These are phyloP conservation scores for Saksenaea vasiformis DNA, from an alignment of 371 early-diverging fungal genomes.

Conservation along the genomic window DNA sequence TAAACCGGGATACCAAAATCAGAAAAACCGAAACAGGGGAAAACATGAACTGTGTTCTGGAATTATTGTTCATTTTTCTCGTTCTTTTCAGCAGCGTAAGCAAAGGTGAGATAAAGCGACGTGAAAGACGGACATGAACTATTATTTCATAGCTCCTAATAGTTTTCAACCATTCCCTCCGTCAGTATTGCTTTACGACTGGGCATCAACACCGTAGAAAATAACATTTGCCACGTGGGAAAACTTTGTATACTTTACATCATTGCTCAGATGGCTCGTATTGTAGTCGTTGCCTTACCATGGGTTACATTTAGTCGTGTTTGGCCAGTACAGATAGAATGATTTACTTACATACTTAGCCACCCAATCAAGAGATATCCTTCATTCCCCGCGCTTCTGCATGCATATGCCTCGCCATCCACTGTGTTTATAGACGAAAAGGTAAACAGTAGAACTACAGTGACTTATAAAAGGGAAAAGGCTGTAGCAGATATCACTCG, in stretches of 20 bases:
- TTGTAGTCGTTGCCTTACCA: slow-evolving; percentile 48
- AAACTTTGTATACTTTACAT: slow-evolving; percentile 56
- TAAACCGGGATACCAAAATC: slow-evolving; percentile 8
- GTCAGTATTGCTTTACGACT: slow-evolving; percentile 62
- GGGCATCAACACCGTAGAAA: slow-evolving; percentile 53
- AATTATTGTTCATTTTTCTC: slow-evolving; percentile 57
- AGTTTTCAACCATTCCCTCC: slow-evolving; percentile 64
- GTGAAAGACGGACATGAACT: slow-evolving; percentile 46
- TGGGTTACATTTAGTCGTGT: slow-evolving; percentile 54
- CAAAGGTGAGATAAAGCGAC: slow-evolving; percentile 24
- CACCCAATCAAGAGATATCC: no score
- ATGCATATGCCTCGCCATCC: no score
- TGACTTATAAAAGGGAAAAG: no score
- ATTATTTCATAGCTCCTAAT: slow-evolving; percentile 64
- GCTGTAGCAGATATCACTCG: no score
- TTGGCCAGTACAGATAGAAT: slow-evolving; percentile 9
- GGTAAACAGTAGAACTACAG: no score
- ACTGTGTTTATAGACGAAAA: no score
- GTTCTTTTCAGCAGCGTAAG: slow-evolving; percentile 59
- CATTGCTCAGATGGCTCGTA: slow-evolving; percentile 60
- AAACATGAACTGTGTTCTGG: slow-evolving; percentile 48
- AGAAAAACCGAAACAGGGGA: slow-evolving; percentile 15
- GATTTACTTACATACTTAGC: no score
- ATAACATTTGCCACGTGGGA: slow-evolving; percentile 53
- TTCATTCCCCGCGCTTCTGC: no score